Base-by-base conservation (phyloP, 2,329 filamentous ascomycete species). In the Venturia oleaginea region DNA sequence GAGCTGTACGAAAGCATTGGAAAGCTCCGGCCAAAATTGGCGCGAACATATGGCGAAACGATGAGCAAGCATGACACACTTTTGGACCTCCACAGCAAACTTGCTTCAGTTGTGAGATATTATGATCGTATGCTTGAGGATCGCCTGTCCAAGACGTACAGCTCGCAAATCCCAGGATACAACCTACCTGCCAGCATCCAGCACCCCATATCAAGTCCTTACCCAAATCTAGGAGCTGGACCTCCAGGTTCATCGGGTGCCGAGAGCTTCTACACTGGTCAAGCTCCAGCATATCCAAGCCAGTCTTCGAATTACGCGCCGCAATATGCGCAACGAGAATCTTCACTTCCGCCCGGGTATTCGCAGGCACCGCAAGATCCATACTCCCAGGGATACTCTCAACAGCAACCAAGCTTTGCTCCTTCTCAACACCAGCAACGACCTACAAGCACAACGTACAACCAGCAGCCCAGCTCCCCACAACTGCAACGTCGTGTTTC, bases 11-110 rank as follows among this genome's bases (percentile, higher is more conserved):
- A 97, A 72, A 95, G 92, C 70, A 97, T 99, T 70, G 92, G 93
- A n/a, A 84, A 91, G 19, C 79, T 99, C 67, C 85, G 94, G 61
- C 94, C 94, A 1, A 99, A 99, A 75, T 81, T 99, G 64, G 94
- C 94, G 4, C 85, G 94, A 65, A 97, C 93, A 0, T 97, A 97
- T 73, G 94, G 94, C 64, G 94, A 99, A 78, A 97, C 94, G 0
- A 97, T 99, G 94, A 97, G 94, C 84, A 99, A 99, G 76, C 94
- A 97, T 75, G 92, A 99, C 74, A 94, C 93, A 0, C 82, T 99
- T 11, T 84, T 97, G 30, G 94, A 99, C 74, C 81, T 99, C 0
- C 94, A 99, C 73, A 90, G 92, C 22, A 99, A 99, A 74, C 81
- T 99, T 30, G 94, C 93, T 0, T 97, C 93, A 0, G 94, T 97